These are phyloP conservation scores for Mycena epipterygia DNA, from an alignment of 768 basidiomycete species.

Conservation along the genomic window DNA sequence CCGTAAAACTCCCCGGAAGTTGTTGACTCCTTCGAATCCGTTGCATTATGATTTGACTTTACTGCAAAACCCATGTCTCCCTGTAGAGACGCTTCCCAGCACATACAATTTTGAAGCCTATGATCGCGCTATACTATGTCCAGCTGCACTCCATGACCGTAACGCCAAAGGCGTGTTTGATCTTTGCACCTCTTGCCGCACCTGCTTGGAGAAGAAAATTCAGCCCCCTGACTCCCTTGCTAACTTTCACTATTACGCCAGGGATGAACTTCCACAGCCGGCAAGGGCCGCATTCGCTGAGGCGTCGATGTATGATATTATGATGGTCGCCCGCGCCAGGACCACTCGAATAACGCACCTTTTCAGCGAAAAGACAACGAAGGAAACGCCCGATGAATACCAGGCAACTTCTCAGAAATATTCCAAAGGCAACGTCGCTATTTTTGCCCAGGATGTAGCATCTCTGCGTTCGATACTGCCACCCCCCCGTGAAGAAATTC, in stretches of 20 bases:
- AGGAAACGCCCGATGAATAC: neutral
- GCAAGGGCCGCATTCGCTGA: neutral
- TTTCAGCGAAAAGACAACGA: neutral
- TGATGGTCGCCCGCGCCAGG: neutral
- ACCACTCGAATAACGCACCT: neutral
- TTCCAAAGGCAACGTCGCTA: slow-evolving; percentile 5
- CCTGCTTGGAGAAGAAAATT: neutral
- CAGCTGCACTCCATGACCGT: neutral
- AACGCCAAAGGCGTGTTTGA: neutral
- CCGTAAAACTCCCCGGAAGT: neutral
- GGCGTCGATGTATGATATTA: neutral
- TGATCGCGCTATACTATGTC: neutral
- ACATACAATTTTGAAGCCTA: neutral
- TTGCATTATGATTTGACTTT: neutral
- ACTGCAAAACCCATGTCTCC: neutral
- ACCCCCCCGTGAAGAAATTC: neutral
- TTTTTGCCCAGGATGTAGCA: neutral
- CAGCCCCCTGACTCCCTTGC: neutral
- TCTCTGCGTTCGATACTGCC: neutral
- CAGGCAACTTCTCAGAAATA: neutral
- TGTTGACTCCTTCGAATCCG: neutral
- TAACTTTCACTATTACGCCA: slow-evolving; percentile 1
- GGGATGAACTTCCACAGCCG: neutral
- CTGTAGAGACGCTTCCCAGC: neutral
- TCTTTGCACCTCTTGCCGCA: neutral